A percentile compares a stretch with the other conserved stretches of the same genome.
These are phyloP conservation scores for Exophiala sp. DNA, from an alignment of 2,329 filamentous ascomycete genomes.

Conservation along the genomic window DNA sequence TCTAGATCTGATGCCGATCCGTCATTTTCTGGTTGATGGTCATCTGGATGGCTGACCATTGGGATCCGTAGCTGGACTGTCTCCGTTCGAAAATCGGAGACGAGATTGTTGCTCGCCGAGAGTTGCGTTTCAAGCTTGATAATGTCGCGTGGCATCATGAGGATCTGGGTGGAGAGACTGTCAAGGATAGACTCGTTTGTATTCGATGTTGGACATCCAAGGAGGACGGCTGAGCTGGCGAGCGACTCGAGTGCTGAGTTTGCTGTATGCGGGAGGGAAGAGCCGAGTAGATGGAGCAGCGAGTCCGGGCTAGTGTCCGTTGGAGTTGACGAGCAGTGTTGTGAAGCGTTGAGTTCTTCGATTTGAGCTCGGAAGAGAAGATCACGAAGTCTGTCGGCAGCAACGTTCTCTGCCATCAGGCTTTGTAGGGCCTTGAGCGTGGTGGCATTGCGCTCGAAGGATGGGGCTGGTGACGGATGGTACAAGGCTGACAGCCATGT, in stretches of 20 bases:
- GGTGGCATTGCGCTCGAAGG: slow-evolving; percentile 82
- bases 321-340: neutral
- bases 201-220: slow-evolving; percentile 3
- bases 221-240: slow-evolving; percentile 9
- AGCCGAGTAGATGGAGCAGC: slow-evolving; percentile 4
- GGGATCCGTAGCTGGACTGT: slow-evolving; percentile 27
- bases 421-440: slow-evolving; percentile 46
- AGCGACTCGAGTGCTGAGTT: slow-evolving; percentile 14
- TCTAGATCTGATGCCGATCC: neutral
- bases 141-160: slow-evolving; percentile 55
- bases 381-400: slow-evolving; percentile 32
- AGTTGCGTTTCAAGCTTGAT: slow-evolving; percentile 55
- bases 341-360: slow-evolving; percentile 6
- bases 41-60: neutral
- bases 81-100: slow-evolving; percentile 5
- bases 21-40: neutral
- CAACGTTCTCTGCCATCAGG: slow-evolving; percentile 25
- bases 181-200: slow-evolving; percentile 27
- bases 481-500: slow-evolving; percentile 74
- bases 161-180: slow-evolving; percentile 36
- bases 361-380: slow-evolving; percentile 40
- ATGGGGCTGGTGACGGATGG: slow-evolving; percentile 59
- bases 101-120: slow-evolving; percentile 24
- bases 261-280: slow-evolving; percentile 5
- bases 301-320: neutral